Percentiles rank a stretch among this genome's conserved stretches.
Evolutionary conservation across 2,329 filamentous ascomycete species (phyloP).

Genomic region (Fusarium virguliforme): DNA sequence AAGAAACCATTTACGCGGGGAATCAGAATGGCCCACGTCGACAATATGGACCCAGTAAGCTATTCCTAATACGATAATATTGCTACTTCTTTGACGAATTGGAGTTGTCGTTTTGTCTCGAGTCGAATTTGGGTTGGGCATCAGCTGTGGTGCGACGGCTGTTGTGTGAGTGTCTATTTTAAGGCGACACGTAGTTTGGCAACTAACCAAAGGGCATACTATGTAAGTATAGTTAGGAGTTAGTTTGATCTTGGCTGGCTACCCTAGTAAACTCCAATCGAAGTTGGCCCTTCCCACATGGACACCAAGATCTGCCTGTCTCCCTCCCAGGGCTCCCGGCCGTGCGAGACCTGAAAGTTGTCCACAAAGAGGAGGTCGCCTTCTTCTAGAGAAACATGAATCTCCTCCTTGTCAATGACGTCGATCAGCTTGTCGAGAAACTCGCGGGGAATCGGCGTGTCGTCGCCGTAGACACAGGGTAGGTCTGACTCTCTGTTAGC

Average conservation of each 20-base stretch:
- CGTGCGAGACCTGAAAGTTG: slow-evolving; percentile 35
- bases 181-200: background rate
- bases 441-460: background rate
- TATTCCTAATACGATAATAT: slow-evolving; percentile 4
- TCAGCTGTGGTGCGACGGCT: background rate
- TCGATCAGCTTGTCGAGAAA: slow-evolving; percentile 9
- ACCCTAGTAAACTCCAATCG: slow-evolving; percentile 25
- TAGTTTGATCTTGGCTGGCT: too few species aligned
- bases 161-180: background rate
- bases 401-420: slow-evolving; percentile 2
- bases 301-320: slow-evolving; percentile 34
- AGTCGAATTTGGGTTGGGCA: background rate
- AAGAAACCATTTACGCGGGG: slow-evolving; percentile 5
- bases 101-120: background rate
- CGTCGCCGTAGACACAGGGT: slow-evolving; percentile 5
- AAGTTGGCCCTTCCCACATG: slow-evolving; percentile 31
- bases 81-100: background rate
- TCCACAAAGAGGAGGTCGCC: slow-evolving; percentile 29
- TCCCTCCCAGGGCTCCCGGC: slow-evolving; percentile 33
- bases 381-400: slow-evolving; percentile 3
- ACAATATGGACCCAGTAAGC: slow-evolving; percentile 1
- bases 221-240: too few species aligned
- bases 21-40: slow-evolving; percentile 11
- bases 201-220: background rate
- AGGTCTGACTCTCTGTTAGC: background rate